phyloP scores from a whole-genome alignment of 1,139 yeast genomes.

The Kodamaea plutei region DNA sequence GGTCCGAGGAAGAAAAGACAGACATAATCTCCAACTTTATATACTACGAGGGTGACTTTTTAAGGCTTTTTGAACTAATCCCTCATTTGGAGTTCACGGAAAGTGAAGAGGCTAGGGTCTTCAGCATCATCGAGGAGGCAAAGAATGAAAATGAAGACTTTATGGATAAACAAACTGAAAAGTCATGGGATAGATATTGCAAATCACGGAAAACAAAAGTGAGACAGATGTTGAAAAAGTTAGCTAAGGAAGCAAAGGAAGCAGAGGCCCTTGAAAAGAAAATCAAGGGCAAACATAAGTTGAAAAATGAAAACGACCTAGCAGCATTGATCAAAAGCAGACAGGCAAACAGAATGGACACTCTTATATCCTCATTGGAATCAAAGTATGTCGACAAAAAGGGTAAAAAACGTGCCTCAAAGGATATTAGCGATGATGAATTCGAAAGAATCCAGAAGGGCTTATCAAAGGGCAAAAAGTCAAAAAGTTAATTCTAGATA shows the following conservation, averaged over 20 bases:
- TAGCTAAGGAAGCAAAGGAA: conserved; percentile 61
- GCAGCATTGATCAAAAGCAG: conserved; percentile 48
- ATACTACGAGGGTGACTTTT: conserved; percentile 65
- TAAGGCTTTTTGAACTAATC: conserved; percentile 64
- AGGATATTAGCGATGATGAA: conserved; percentile 39
- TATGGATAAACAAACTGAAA: conserved; percentile 24
- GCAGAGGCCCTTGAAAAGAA: conserved; percentile 59
- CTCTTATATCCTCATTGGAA: conserved; percentile 49
- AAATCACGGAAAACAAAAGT: conserved; percentile 44
- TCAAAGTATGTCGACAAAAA: conserved; percentile 47
- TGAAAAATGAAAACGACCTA: conserved; percentile 41
- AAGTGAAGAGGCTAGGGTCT: conserved; percentile 58
- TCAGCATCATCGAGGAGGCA: conserved; percentile 44
- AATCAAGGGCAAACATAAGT: conserved; percentile 33
- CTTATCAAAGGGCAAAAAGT: conserved; percentile 8
- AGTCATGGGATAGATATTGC: conserved; percentile 53
- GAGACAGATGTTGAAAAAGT: conserved; percentile 41
- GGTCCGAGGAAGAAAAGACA: conserved; percentile 58
- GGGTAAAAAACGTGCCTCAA: conserved; percentile 33
- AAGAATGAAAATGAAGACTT: conserved; percentile 25
- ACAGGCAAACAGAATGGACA: conserved; percentile 41
- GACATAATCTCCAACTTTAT: conserved; percentile 62
- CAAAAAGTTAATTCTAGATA: conserved; percentile 9
- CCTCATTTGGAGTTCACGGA: conserved; percentile 71
- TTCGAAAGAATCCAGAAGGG: conserved; percentile 34